Conservation (phyloP, 2,329 filamentous ascomycete species). For the Sclerotinia sclerotiorum region DNA sequence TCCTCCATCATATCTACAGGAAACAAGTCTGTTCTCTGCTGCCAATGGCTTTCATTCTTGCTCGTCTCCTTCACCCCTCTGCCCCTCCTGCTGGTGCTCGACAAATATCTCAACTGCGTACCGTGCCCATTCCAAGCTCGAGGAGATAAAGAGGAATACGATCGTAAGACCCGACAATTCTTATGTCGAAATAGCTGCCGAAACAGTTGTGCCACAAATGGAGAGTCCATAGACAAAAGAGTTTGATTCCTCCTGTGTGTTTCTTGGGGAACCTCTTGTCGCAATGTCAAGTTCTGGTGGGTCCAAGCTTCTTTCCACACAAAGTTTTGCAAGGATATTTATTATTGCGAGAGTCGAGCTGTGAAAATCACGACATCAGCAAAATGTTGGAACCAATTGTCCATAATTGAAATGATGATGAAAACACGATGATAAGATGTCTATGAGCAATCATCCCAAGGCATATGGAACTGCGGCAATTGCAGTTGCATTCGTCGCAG, state of each 20-base stretch:
- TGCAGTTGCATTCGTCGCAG: constrained; percentile 71
- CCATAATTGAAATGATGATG: constrained; percentile 23
- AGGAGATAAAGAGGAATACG: constrained; percentile 39
- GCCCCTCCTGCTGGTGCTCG: constrained; percentile 28
- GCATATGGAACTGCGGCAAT: constrained; percentile 66
- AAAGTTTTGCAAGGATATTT: constrained; percentile 21
- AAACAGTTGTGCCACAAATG: constrained; percentile 74
- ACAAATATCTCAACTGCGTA: constrained; percentile 42
- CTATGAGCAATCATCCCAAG: constrained; percentile 59
- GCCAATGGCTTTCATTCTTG: constrained; percentile 72
- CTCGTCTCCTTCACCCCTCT: constrained; percentile 26
- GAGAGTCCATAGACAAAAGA: constrained; percentile 65
- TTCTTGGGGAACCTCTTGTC: constrained; percentile 26
- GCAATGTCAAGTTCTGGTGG: constrained; percentile 32
- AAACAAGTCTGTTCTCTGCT: constrained; percentile 75
- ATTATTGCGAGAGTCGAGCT: constrained; percentile 8
- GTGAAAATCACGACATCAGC: constrained; percentile 18
- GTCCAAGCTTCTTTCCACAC: constrained; percentile 42
- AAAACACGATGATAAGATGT: constrained; percentile 47
- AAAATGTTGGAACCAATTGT: constrained; percentile 2
- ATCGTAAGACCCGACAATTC: constrained; percentile 57
- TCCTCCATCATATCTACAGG: constrained; percentile 77
- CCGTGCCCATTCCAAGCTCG: constrained; percentile 43
- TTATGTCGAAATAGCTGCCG: constrained; percentile 80
- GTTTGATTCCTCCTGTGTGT: constrained; percentile 28